Base-by-base conservation (phyloP, 345 rosid species). In the Melastoma malabathricum region DNA sequence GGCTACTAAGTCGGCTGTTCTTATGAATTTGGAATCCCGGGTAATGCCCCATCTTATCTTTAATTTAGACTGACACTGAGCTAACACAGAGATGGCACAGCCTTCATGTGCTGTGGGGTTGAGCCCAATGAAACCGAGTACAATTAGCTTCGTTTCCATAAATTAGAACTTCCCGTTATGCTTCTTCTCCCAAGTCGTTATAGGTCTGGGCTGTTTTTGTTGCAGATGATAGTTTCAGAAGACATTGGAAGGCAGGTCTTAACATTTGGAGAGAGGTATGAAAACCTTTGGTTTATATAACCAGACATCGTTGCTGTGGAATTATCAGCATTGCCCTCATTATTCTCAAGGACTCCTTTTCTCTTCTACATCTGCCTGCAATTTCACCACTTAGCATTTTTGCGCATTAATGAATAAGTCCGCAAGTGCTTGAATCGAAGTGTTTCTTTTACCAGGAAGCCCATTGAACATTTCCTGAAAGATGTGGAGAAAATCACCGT, bases 211-310 rank as follows among this genome's bases (percentile, higher is more conserved):
- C 25, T 10, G 19, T 44, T 41, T 52, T 41, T 56, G 31, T 17
- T 43, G 62, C 80, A 85, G 85, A 72, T 74, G 83, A 71, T 76
- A 61, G 76, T 65, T 15, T 62, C 89, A 23, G 89, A 85, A 77
- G 93, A 89, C 68, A 75, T 81, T 45, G 95, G 89, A 29, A 84
- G 89, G 72, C 95, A 92, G 58, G 65, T 82, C 55, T 75, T 87
- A 73, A 82, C 93, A n/a, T 84, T 75, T 51, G 95, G 95, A 60
- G 81, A 84, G 62, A 90, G 98, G 98, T 86, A 79, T 51, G 58
- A 22, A 31, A 6, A 51, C 38, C 44, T 19, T 16, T 29, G 18
- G 22, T 8, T 20, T n/a, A 34, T n/a, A 34, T 51, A 51, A 23
- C 51, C 23, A 48, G 10, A 10, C 4, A 20, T 16, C 55, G 31